Evolutionary conservation across 2,329 filamentous ascomycete species (phyloP).

Genomic region (Phaeophleospora eucalypticola): DNA sequence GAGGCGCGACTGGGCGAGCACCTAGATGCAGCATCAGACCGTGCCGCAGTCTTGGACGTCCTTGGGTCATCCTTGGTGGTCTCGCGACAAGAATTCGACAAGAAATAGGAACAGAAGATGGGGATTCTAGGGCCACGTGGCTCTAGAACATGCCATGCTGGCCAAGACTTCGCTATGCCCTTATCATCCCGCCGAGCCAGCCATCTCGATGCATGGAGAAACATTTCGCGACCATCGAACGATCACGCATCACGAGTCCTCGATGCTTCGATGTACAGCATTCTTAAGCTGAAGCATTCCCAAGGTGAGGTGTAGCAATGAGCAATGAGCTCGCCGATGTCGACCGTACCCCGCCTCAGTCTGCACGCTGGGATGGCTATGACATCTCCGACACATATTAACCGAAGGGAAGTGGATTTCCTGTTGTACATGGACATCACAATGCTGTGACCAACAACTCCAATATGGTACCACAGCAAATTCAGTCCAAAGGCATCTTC

Average conservation of each 20-base stretch:
- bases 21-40: background rate
- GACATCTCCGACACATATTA: background rate
- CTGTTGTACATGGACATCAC: background rate
- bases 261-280: background rate
- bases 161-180: no score
- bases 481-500: slow-evolving; percentile 43
- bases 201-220: no score
- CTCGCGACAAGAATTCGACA: no score
- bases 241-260: no score
- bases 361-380: background rate
- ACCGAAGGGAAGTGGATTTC: background rate
- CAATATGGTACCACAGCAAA: slow-evolving; percentile 21
- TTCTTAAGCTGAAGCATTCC: background rate
- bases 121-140: no score
- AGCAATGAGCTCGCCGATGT: background rate
- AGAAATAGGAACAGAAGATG: no score
- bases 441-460: background rate
- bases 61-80: background rate
- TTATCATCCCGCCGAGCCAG: no score
- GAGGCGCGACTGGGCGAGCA: background rate
- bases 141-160: no score
- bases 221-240: no score
- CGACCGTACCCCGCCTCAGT: background rate
- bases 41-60: background rate
- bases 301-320: background rate